phyloP scores from a whole-genome alignment of 2,329 filamentous ascomycete genomes.

The Neofusicoccum ribis region DNA sequence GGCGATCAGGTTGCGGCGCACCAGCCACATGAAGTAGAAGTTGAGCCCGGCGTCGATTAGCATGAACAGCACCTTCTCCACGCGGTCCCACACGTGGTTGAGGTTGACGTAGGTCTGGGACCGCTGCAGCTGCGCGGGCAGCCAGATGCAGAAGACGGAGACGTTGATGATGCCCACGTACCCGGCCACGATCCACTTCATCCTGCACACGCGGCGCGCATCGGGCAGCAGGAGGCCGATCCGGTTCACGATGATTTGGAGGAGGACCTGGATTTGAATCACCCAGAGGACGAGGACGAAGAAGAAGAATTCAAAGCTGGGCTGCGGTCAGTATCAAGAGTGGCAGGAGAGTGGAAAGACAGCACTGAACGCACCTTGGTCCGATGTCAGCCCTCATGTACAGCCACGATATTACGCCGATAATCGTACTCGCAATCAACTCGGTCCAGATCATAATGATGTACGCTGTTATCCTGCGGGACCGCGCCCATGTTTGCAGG shows the following conservation, averaged over 20 bases:
- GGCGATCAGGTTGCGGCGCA: slow-evolving; percentile 28
- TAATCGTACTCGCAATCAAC: slow-evolving; percentile 41
- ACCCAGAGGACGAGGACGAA: slow-evolving; percentile 41
- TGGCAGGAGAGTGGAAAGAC: neutral
- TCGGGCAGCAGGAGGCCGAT: slow-evolving; percentile 30
- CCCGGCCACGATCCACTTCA: slow-evolving; percentile 25
- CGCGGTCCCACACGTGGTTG: slow-evolving; percentile 52
- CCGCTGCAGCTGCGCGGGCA: slow-evolving; percentile 32
- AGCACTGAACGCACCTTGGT: slow-evolving; percentile 28
- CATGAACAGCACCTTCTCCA: slow-evolving; percentile 30
- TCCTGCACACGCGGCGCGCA: slow-evolving; percentile 21
- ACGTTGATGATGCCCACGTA: slow-evolving; percentile 31
- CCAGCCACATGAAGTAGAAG: slow-evolving; percentile 30
- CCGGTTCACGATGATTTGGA: slow-evolving; percentile 33
- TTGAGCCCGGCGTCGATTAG: slow-evolving; percentile 31
- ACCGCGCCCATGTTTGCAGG: neutral
- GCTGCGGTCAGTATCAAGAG: neutral
- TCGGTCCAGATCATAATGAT: slow-evolving; percentile 50
- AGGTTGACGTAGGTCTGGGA: slow-evolving; percentile 25
- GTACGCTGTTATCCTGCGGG: slow-evolving; percentile 27
- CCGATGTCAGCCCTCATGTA: slow-evolving; percentile 40
- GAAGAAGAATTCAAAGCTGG: slow-evolving; percentile 23
- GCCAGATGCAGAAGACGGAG: slow-evolving; percentile 32
- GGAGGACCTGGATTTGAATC: slow-evolving; percentile 38
- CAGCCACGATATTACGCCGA: slow-evolving; percentile 44